Percentiles rank a stretch among this genome's conserved stretches.
These are phyloP conservation scores for Spatholobus suberectus DNA, from an alignment of 306 rosid species.

Conservation along the genomic window DNA sequence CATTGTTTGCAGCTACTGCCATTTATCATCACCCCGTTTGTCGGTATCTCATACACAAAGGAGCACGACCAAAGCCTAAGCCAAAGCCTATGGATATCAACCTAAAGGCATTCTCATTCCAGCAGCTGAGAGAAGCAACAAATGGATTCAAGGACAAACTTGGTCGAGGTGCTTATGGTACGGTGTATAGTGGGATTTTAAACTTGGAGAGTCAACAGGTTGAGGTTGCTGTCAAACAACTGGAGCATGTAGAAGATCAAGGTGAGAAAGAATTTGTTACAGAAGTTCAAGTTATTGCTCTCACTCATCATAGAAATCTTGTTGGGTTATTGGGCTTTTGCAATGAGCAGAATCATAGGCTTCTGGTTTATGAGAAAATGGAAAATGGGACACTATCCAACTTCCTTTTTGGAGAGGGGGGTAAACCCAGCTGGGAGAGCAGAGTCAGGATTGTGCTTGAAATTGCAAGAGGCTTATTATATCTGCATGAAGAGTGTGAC, in stretches of 20 bases:
- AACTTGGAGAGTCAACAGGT: constrained; percentile 41
- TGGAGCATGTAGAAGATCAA: constrained; percentile 27
- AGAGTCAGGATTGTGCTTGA: constrained; percentile 40
- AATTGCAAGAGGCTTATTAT: constrained; percentile 44
- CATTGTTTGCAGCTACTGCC: constrained; percentile 35
- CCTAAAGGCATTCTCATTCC: constrained; percentile 46
- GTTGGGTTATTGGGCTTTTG: constrained; percentile 44
- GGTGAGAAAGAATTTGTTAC: constrained; percentile 47
- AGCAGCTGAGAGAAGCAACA: constrained; percentile 47
- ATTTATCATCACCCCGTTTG: constrained; percentile 40
- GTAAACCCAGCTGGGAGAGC: constrained; percentile 43
- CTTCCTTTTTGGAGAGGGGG: constrained; percentile 35
- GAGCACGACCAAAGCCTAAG: constrained; percentile 31
- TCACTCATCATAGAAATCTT: constrained; percentile 47
- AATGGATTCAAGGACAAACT: constrained; percentile 40
- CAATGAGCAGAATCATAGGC: constrained; percentile 42
- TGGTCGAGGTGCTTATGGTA: constrained; percentile 46
- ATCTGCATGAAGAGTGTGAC: constrained; percentile 51
- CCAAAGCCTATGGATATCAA: constrained; percentile 44
- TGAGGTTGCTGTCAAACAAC: constrained; percentile 49
- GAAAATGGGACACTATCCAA: constrained; percentile 39
- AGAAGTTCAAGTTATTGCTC: constrained; percentile 51
- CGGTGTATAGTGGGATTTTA: constrained; percentile 39
- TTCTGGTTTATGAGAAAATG: constrained; percentile 49
- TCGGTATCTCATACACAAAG: background rate